phyloP scores from a whole-genome alignment of 805 yeast species.

The Yamadazyma phyllophila region DNA sequence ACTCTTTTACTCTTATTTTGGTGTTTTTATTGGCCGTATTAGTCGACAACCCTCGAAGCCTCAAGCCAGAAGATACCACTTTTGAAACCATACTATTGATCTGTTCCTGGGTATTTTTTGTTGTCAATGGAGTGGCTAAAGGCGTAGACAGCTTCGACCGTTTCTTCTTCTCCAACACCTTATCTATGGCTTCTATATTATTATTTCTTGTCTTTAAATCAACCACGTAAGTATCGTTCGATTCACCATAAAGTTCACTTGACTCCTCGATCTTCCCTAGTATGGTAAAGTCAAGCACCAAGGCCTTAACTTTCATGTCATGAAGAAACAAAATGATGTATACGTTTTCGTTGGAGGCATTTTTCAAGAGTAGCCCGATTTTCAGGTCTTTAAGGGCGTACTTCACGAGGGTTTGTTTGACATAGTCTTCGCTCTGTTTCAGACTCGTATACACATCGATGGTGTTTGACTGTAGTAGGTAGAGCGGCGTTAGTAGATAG shows the following conservation, averaged over 20 bases:
- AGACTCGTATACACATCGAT: slow-evolving; percentile 22
- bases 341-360: slow-evolving; percentile 5
- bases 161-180: slow-evolving; percentile 28
- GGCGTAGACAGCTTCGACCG: slow-evolving; percentile 16
- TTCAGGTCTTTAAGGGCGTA: slow-evolving; percentile 7
- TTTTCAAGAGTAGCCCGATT: slow-evolving; percentile 20
- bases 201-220: slow-evolving; percentile 8
- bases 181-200: slow-evolving; percentile 30
- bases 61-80: slow-evolving; percentile 38
- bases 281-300: slow-evolving; percentile 10
- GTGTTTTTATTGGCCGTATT: slow-evolving; percentile 24
- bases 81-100: slow-evolving; percentile 29
- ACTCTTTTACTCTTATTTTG: slow-evolving; percentile 35
- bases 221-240: slow-evolving; percentile 4
- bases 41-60: slow-evolving; percentile 38
- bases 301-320: slow-evolving; percentile 8
- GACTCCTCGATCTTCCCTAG: not conserved
- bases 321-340: slow-evolving; percentile 12
- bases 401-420: slow-evolving; percentile 17
- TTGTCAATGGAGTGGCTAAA: not conserved
- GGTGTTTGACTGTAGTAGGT: slow-evolving; percentile 20
- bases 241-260: not conserved
- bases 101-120: slow-evolving; percentile 22
- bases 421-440: slow-evolving; percentile 18
- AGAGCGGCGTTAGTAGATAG: slow-evolving; percentile 23